These are phyloP conservation scores for Taiozyma sp. DNA, from an alignment of 1,139 yeast genomes.

Conservation along the genomic window DNA sequence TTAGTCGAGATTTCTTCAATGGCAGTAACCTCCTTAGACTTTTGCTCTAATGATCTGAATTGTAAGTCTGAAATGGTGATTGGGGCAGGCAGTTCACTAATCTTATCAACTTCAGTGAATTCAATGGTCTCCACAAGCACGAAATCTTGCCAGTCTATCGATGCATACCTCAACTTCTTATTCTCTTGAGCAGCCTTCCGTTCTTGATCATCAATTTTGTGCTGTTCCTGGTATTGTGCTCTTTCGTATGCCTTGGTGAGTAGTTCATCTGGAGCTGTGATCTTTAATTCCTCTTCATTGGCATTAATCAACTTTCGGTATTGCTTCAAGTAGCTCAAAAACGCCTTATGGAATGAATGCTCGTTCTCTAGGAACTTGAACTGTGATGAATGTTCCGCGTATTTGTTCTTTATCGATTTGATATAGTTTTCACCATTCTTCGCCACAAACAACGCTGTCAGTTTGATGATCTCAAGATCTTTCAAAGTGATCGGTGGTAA, in stretches of 20 bases:
- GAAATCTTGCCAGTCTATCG: slow-evolving; percentile 88
- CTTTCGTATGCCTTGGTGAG: slow-evolving; percentile 48
- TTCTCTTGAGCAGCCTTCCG: slow-evolving; percentile 31
- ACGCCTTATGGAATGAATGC: slow-evolving; percentile 63
- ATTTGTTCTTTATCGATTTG: slow-evolving; percentile 35
- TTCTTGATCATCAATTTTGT: slow-evolving; percentile 29
- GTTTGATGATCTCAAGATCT: slow-evolving; percentile 66
- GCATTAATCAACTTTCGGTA: slow-evolving; percentile 40
- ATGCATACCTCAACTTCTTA: slow-evolving; percentile 55
- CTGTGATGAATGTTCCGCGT: slow-evolving; percentile 42
- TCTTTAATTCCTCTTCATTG: slow-evolving; percentile 19
- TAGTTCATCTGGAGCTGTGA: slow-evolving; percentile 27
- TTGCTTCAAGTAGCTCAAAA: slow-evolving; percentile 47
- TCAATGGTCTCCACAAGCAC: slow-evolving; percentile 63
- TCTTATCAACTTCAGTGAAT: slow-evolving; percentile 63
- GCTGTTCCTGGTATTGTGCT: slow-evolving; percentile 50
- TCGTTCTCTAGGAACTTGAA: slow-evolving; percentile 61
- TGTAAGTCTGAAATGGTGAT: slow-evolving; percentile 55
- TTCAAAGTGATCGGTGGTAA: slow-evolving; percentile 54
- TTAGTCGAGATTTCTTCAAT: slow-evolving; percentile 8
- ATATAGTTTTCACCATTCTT: slow-evolving; percentile 47
- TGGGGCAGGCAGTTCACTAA: slow-evolving; percentile 58
- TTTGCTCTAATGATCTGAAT: slow-evolving; percentile 54
- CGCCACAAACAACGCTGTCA: slow-evolving; percentile 63
- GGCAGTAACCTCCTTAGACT: slow-evolving; percentile 24